Evolutionary conservation across 805 yeast genomes (phyloP), one percentile per base, ranked within the genome.

Genomic region (Ogataea zsoltii): DNA sequence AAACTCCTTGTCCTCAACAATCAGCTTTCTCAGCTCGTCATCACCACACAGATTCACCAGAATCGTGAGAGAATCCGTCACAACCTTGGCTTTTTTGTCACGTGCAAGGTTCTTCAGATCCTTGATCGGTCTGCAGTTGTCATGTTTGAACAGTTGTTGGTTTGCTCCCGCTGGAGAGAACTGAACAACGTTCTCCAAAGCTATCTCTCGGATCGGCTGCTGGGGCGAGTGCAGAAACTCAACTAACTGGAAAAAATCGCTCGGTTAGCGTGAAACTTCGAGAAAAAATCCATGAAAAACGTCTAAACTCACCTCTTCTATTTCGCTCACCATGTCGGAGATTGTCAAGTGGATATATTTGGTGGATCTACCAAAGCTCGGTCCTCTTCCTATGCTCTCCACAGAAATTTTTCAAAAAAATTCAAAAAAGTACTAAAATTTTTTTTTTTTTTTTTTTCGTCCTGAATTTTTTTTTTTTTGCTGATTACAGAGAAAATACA

Each of bases 21-120:
- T 75, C 48, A 82, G 56, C 36, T 74, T 74, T 56, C 96, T 77
- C 60, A 89, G 76, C 15, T 70, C 68, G 3, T 63, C 54, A 61
- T 86, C 89, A 53, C 82, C 94, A 66, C 96, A 85, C 46, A 92
- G 67, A 60, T 94, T 94, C 9, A 86, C 88, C 57, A 94, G 69
- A 26, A 86, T 88, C 0, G 96, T 89, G 14, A 85, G 68, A 0
- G 97, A 78, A 51, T 84, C 84, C 45, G 73, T 76, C 7, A 82
- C 85, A 16, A 76, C 69, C 29, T 79, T 72, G 54, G 72, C 72
- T 5, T 82, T 81, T 26, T 69, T 70, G 48, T 79, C 83, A 48
- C 69, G 66, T 3, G 83, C 70, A 30, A 89, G 65, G 11, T 66
- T 66, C 61, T 83, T 87, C 60, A 92, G 71, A 63, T 90, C 95